Conservation (phyloP, 148 eudicot genomes). For the Rhododendron mucronatum region DNA sequence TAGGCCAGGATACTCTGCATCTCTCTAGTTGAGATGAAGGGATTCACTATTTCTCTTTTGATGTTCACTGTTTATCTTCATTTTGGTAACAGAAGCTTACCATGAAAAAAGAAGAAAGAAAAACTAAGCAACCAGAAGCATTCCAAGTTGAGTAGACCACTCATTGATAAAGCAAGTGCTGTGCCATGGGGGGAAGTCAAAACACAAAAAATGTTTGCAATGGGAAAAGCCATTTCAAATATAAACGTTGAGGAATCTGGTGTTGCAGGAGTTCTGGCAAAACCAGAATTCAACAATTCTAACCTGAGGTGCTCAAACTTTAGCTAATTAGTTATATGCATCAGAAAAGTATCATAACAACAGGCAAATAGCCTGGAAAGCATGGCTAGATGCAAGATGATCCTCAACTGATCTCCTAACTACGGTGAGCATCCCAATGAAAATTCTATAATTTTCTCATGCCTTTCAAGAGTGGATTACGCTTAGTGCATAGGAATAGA, state of each 20-base stretch:
- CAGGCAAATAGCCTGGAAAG: neutral
- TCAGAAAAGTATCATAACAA: neutral
- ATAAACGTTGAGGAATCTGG: neutral
- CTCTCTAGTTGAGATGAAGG: neutral
- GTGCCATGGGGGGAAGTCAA: neutral
- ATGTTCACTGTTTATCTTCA: neutral
- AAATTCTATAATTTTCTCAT: neutral
- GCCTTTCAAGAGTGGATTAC: neutral
- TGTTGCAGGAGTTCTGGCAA: no score
- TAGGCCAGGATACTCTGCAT: neutral
- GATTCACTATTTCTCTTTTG: neutral
- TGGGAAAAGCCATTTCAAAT: neutral
- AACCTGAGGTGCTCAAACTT: neutral
- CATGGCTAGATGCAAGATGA: neutral
- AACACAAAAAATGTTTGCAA: neutral
- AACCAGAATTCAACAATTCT: neutral
- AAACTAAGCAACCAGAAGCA: neutral
- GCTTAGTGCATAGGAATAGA: conserved; percentile 5
- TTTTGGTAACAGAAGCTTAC: neutral
- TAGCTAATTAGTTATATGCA: neutral
- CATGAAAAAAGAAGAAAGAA: neutral
- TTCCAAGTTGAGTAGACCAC: conserved; percentile 2
- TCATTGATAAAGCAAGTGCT: neutral
- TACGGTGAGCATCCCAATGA: no score
- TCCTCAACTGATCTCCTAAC: neutral